These are phyloP conservation scores for Leersia perrieri DNA, from an alignment of 176 grass and related monocot genomes.

Conservation along the genomic window DNA sequence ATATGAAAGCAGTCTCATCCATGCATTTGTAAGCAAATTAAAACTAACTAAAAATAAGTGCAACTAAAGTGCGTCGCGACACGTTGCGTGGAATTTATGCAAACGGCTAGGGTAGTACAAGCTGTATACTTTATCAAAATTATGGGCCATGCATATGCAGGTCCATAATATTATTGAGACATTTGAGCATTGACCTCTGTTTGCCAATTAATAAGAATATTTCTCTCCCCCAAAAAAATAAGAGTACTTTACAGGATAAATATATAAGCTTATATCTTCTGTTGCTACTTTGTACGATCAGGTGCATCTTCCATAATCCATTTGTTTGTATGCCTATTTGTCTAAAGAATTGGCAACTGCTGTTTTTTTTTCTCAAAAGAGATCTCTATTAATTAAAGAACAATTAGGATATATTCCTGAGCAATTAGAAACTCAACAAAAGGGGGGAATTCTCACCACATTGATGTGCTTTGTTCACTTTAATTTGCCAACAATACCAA, in stretches of 20 bases:
- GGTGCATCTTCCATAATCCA: neutral
- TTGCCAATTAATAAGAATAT: neutral
- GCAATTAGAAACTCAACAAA: neutral
- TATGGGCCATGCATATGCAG: neutral
- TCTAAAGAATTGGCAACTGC: neutral
- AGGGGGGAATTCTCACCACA: neutral
- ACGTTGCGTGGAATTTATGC: conserved; percentile 30
- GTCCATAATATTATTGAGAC: neutral
- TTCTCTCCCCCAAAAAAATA: neutral
- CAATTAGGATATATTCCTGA: neutral
- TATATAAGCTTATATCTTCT: neutral
- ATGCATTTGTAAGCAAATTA: neutral
- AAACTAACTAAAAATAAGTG: neutral
- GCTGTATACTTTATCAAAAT: conserved; percentile 3
- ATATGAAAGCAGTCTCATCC: no score
- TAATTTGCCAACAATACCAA: neutral
- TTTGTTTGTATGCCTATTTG: neutral
- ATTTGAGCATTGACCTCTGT: neutral
- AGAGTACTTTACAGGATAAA: neutral
- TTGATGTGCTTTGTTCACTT: neutral
- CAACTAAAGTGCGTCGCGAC: neutral
- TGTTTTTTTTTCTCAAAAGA: neutral
- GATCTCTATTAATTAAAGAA: neutral
- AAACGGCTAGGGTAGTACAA: neutral
- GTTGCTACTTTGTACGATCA: neutral